A percentile compares a stretch with the other conserved stretches of the same genome.
Conservation (phyloP, 306 rosid genomes). For the Pterocarpus santalinus region DNA sequence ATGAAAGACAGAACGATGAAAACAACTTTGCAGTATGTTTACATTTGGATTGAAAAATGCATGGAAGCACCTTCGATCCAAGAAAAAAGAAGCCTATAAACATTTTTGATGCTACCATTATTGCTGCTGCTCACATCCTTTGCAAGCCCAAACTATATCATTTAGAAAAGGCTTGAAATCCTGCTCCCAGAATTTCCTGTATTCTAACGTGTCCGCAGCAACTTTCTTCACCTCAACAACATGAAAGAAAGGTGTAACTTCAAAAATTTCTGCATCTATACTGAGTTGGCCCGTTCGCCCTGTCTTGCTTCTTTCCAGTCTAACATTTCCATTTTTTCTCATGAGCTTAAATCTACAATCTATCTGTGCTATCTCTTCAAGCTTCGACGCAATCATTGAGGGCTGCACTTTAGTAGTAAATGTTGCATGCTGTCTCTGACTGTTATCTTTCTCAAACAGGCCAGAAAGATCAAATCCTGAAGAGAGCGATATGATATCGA, state of each 20-base stretch:
- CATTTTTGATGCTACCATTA: slow-evolving; percentile 23
- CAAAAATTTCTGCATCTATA: slow-evolving; percentile 77
- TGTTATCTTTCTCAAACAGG: slow-evolving; percentile 60
- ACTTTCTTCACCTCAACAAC: slow-evolving; percentile 77
- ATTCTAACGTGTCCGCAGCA: slow-evolving; percentile 75
- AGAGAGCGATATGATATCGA: slow-evolving; percentile 78
- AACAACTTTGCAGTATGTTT: not conserved
- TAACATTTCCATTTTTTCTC: slow-evolving; percentile 62
- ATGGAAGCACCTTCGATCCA: slow-evolving; percentile 21
- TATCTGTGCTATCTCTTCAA: slow-evolving; percentile 64
- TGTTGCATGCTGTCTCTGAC: slow-evolving; percentile 31
- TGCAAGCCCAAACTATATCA: slow-evolving; percentile 75
- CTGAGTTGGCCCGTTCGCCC: slow-evolving; percentile 64
- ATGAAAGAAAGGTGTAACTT: slow-evolving; percentile 65
- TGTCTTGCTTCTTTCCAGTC: slow-evolving; percentile 61
- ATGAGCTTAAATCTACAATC: slow-evolving; percentile 59
- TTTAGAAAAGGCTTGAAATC: slow-evolving; percentile 62
- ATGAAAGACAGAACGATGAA: not conserved
- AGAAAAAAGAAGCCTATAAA: slow-evolving; percentile 3
- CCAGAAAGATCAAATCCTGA: slow-evolving; percentile 76
- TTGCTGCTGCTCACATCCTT: slow-evolving; percentile 52
- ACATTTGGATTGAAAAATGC: slow-evolving; percentile 25
- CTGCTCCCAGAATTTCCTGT: slow-evolving; percentile 55
- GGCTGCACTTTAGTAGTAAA: slow-evolving; percentile 62
- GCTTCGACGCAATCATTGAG: slow-evolving; percentile 60